Evolutionary conservation across 192 early-diverging fungal species (phyloP), one percentile per base, ranked within the genome.

Genomic region (Entomortierella lignicola): DNA sequence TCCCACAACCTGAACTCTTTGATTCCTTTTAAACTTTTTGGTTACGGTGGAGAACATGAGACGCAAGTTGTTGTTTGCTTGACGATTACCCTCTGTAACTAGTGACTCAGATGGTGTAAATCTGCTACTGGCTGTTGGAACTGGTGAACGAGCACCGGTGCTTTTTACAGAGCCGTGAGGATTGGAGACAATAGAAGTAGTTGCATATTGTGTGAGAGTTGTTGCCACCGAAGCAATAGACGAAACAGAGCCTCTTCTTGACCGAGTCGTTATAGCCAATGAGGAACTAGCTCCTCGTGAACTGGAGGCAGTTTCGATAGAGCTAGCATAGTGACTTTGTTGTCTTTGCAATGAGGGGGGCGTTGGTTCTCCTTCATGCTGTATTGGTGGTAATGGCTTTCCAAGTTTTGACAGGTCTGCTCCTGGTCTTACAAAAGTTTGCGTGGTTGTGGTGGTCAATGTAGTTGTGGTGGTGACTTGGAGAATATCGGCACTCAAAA

Each of bases 1-100:
- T 21, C 48, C 62, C 0, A 62, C 71, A 15, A 73, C 41, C 31
- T 69, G 60, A 29, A 77, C 74, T 25, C 55, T 60, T 51, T 82
- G 71, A 23, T 56, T 82, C 59, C 71, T 82, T 27, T 82, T 72
- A 32, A 87, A 74, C 66, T 85, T 87, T 64, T 84, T 85, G 8
- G 84, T 82, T 17, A 87, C 74, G 26, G 86, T 80, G 18, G 82
- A 83, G 17, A 87, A 67, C 60, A 87, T 66, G n/a, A 87, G 73
- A 3, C 72, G 71, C 2, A 85, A 66, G n/a, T 77, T 79, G 51
- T 55, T 64, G 61, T 82, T 82, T 29, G 56, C 81, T 29, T 70
- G 72, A 17, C 71, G 72, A n/a, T 53, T 37, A 1, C 63, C 60
- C 26, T 82, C 72, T 13, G 43, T 44, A 15, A 52, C 50, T 8